Base-by-base conservation (phyloP, 164 flowering plant species). In the Magnolia kwangsiensis region DNA sequence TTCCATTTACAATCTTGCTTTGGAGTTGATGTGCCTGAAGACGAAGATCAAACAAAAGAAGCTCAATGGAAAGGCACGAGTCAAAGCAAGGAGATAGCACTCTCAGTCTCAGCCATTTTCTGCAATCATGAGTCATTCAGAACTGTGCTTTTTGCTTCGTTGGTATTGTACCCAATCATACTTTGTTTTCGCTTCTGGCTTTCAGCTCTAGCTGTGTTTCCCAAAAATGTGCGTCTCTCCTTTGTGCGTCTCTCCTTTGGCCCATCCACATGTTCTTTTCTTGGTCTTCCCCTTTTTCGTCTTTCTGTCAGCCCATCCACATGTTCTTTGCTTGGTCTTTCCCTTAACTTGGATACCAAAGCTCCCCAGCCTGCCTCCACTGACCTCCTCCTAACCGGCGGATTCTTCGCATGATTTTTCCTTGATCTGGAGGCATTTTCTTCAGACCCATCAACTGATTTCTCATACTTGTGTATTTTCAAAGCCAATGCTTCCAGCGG, bases 401-500 rank as follows among this genome's bases (percentile, higher is more conserved):
- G 24, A 55, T 29, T 68, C 29, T 69, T 58, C 10, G 51, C 76
- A 51, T 21, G 16, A 49, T 24, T 19, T 50, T 69, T 80, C 70
- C 71, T 63, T 14, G 67, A 19, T 69, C 55, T 27, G 24, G 51
- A 21, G 8, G 73, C 58, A 55, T 51, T 71, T 55, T 72, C 74
- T 50, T 78, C 82, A 58, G 81, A 50, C 70, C 72, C 80, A 8
- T 75, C 66, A 70, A 55, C 7, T 2, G 74, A 27, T 76, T 82
- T 88, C 81, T 86, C 85, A 74, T 67, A 82, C 81, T 80, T 85
- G 69, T 86, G 21, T 72, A 84, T 77, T 75, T 85, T 88, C 82
- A 81, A 71, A 0, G 92, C 90, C n/a, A 92, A 31, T 75, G 90
- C 9, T 79, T 83, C 87, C 79, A 94, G 71, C 21, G 98, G 92